Percentiles rank a stretch among this genome's conserved stretches.
Evolutionary conservation across 192 early-diverging fungal genomes (phyloP).

Genomic region (Obelidium mucronatum): DNA sequence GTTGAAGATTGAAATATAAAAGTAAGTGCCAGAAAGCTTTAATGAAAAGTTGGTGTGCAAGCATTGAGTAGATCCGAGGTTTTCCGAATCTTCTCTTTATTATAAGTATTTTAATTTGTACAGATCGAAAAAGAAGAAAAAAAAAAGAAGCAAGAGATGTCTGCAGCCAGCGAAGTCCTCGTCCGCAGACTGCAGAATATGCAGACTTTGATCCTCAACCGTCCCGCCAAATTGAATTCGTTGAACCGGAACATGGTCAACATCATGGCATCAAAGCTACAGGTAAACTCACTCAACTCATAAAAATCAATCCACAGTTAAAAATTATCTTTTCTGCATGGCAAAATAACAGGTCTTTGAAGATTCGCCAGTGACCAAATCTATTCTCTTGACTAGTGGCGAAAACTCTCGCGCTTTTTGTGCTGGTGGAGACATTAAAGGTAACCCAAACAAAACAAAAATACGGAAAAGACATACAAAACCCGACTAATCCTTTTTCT

Average conservation of each 20-base stretch:
- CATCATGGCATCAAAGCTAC: conserved; percentile 79
- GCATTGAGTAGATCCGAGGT: no score
- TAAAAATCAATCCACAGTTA: no score
- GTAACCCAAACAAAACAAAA: not conserved
- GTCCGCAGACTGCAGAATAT: conserved; percentile 50
- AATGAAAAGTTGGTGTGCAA: no score
- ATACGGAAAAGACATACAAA: no score
- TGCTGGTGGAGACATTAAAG: conserved; percentile 76
- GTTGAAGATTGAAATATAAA: no score
- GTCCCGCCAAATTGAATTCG: conserved; percentile 85
- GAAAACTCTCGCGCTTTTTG: conserved; percentile 82
- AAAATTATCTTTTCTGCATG: not conserved
- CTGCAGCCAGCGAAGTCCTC: conserved; percentile 42
- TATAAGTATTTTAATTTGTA: no score
- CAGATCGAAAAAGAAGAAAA: no score
- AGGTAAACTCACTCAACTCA: conserved; percentile 54
- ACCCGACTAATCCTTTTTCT: no score
- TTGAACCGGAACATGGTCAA: conserved; percentile 86
- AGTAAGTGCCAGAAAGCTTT: no score
- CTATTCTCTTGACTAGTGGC: conserved; percentile 81
- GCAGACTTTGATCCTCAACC: conserved; percentile 54
- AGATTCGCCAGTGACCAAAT: conserved; percentile 84
- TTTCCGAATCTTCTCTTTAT: no score
- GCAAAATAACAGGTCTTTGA: conserved; percentile 93
- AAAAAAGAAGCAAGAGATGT: no score